phyloP scores from a whole-genome alignment of 2,329 filamentous ascomycete genomes.

The Hirsutella rhossiliensis region DNA sequence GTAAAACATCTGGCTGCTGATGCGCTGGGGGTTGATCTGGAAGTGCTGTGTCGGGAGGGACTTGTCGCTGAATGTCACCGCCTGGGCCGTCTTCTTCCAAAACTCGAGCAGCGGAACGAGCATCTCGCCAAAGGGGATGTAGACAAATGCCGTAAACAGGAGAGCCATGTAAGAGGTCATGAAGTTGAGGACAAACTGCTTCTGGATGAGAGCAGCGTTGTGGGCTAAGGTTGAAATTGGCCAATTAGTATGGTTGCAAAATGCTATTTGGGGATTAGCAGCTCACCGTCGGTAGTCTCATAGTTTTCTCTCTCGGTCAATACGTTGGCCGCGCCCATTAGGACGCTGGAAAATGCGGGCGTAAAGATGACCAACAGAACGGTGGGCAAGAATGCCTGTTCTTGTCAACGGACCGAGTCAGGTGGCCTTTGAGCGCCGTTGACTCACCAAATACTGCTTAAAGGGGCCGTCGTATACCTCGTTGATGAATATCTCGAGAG shows the following conservation, averaged over 20 bases:
- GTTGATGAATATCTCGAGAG: slow-evolving; percentile 89
- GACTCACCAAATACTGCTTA: slow-evolving; percentile 66
- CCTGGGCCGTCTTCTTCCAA: slow-evolving; percentile 62
- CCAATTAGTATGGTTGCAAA: not conserved
- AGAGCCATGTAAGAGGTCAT: slow-evolving; percentile 90
- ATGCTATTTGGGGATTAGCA: not conserved
- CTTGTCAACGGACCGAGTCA: slow-evolving; percentile 6
- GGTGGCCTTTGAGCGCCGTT: not conserved
- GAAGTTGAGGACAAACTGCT: slow-evolving; percentile 93
- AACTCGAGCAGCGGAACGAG: slow-evolving; percentile 80
- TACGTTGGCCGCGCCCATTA: slow-evolving; percentile 64
- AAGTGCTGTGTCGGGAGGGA: slow-evolving; percentile 56
- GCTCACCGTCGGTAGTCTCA: slow-evolving; percentile 60
- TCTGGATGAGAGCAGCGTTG: slow-evolving; percentile 73
- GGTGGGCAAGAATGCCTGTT: slow-evolving; percentile 77
- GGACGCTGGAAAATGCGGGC: slow-evolving; percentile 62
- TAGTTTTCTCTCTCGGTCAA: slow-evolving; percentile 87
- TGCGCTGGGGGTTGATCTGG: slow-evolving; percentile 67
- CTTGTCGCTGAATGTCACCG: slow-evolving; percentile 65
- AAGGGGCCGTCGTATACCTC: slow-evolving; percentile 86
- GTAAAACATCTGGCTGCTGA: slow-evolving; percentile 89
- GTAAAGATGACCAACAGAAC: slow-evolving; percentile 72
- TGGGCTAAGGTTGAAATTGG: slow-evolving; percentile 38
- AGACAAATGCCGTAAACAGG: slow-evolving; percentile 88
- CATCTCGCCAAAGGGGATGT: slow-evolving; percentile 78